Conservation (phyloP, 441 rosid genomes). For the Omphalea diandra region DNA sequence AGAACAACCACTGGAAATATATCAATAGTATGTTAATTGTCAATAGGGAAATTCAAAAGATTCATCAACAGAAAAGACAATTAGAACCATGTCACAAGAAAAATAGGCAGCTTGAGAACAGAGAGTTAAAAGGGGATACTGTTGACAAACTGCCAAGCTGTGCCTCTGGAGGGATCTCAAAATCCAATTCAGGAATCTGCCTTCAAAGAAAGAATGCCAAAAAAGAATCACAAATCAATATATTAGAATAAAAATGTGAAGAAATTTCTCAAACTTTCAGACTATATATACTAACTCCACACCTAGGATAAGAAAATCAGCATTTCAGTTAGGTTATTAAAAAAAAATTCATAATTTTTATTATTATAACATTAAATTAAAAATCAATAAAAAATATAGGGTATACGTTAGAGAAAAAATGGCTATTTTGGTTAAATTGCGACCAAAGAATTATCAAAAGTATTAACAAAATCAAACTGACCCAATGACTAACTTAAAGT, state of each 20-base stretch:
- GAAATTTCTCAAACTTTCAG: background rate
- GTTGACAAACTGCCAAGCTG: conserved; percentile 93
- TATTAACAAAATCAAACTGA: background rate
- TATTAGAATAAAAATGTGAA: background rate
- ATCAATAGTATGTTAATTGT: background rate
- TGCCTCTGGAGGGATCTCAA: conserved; percentile 98
- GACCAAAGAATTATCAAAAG: background rate
- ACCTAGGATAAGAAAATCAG: background rate
- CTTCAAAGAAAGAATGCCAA: conserved; percentile 4
- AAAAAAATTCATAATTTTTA: background rate
- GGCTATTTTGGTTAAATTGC: background rate
- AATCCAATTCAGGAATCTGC: conserved; percentile 92
- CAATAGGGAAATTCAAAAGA: background rate
- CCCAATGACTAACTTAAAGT: background rate
- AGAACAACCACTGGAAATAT: background rate
- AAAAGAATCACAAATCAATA: background rate
- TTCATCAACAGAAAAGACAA: background rate
- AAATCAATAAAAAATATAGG: no score
- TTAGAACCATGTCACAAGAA: background rate
- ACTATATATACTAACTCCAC: background rate
- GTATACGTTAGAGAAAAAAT: background rate
- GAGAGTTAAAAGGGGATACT: conserved; percentile 40
- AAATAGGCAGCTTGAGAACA: conserved; percentile 1
- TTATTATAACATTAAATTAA: no score
- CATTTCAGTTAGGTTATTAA: conserved; percentile 2